Base-by-base conservation (phyloP, 495 filamentous ascomycete genomes). In the Penicillium pulvis region DNA sequence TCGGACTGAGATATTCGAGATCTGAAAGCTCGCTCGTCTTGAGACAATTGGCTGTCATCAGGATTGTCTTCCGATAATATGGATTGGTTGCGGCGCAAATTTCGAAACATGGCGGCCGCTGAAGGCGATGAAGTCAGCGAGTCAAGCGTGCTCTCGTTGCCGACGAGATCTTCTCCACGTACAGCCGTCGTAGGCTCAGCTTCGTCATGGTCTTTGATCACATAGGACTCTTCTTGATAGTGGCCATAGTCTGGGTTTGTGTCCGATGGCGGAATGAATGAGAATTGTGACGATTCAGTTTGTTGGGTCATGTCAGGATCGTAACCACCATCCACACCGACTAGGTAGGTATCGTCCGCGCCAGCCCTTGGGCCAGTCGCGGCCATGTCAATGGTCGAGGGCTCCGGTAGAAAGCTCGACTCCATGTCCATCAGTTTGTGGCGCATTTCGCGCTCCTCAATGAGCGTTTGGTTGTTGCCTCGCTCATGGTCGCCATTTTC, bases 371-470 rank as follows among this genome's bases (percentile, higher is more conserved):
- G 63, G 30, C 70, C 66, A 12, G 59, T 48, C 24, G 64, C 51
- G 36, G 71, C 70, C 49, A 77, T 64, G 36, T 79, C 72, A 28
- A 80, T 75, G 1, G 77, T 78, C 1, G 81, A 83, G 3, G 79
- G 68, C 28, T 81, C 79, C 0, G 80, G 81, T 41, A 92, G 52
- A 61, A 96, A 95, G 66, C 90, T 95, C 8, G 91, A 95, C 69
- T 97, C 92, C 57, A 94, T 84, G 66, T 96, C 92, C 76, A 90
- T 87, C 56, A 96, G 68, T 68, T 90, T 88, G 55, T 78, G 78
- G 51, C 81, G 78, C 84, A 90, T 89, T 60, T 87, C 85, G 33
- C 74, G 78, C 69, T 90, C 87, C 64, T 87, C 82, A 44, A 88
- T 66, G 10, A 78, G 66, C 1, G 80, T 83, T 57, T 81, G 75